phyloP scores from a whole-genome alignment of 306 rosid species.

The Sesbania bispinosa region DNA sequence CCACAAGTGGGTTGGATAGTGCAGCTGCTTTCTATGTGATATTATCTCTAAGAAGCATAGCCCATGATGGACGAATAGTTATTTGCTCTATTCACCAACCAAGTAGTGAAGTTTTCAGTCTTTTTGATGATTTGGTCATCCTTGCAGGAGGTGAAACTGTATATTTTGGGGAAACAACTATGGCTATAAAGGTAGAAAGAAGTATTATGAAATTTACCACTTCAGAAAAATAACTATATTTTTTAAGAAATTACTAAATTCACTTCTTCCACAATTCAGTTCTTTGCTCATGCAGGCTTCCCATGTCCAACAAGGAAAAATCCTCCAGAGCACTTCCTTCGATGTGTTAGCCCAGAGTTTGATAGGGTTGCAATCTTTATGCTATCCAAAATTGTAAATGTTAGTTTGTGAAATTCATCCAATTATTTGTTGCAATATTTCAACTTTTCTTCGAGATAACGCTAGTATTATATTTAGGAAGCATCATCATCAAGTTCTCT shows the following conservation, averaged over 20 bases:
- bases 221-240: not conserved
- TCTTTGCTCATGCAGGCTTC: constrained; percentile 63
- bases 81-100: constrained; percentile 68
- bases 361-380: constrained; percentile 42
- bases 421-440: not conserved
- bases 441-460: not conserved
- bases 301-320: constrained; percentile 66
- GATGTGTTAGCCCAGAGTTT: constrained; percentile 57
- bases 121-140: constrained; percentile 59
- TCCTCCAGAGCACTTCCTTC: constrained; percentile 73
- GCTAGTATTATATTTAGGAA: constrained; percentile 3
- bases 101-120: constrained; percentile 55
- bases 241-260: not conserved
- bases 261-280: constrained; percentile 37
- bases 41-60: constrained; percentile 50
- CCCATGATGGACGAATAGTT: constrained; percentile 56
- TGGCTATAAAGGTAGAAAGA: constrained; percentile 48
- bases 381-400: constrained; percentile 33
- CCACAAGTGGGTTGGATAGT: constrained; percentile 73
- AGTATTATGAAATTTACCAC: not conserved
- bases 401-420: not conserved
- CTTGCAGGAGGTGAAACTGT: constrained; percentile 59
- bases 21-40: constrained; percentile 67
- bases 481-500: constrained; percentile 9
- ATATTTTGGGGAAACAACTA: constrained; percentile 52